Conservation (phyloP, 1,284 basidiomycete species). For the Ustilago cynodontis region DNA sequence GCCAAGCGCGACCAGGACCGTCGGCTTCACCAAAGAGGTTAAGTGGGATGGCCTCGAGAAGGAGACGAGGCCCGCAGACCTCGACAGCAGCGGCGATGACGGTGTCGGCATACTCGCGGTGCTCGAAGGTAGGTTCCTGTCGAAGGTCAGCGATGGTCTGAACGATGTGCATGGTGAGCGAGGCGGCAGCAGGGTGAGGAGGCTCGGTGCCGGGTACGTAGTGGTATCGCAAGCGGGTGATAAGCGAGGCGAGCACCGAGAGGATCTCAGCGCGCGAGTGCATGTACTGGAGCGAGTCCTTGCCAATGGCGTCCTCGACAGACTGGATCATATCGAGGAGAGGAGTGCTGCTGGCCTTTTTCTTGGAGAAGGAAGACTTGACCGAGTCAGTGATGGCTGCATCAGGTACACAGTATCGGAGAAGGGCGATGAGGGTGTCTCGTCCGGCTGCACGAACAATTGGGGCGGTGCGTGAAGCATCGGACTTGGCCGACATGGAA, state of each 20-base stretch:
- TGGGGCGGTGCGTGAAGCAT: conserved; percentile 58
- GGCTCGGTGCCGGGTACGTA: conserved; percentile 66
- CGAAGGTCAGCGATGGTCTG: conserved; percentile 81
- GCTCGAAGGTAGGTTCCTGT: conserved; percentile 84
- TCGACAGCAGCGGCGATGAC: conserved; percentile 85
- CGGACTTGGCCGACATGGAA: conserved; percentile 60
- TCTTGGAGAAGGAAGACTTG: conserved; percentile 40
- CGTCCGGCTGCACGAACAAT: conserved; percentile 61
- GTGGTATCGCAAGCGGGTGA: conserved; percentile 60
- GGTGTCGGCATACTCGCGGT: conserved; percentile 87
- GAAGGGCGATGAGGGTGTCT: conserved; percentile 57
- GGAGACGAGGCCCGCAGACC: conserved; percentile 84
- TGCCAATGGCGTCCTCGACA: conserved; percentile 62
- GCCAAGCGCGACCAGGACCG: conserved; percentile 83
- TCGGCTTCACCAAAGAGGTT: conserved; percentile 74
- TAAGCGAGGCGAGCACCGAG: conserved; percentile 58
- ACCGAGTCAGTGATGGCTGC: conserved; percentile 52
- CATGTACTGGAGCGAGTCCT: conserved; percentile 62
- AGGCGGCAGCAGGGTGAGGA: conserved; percentile 73
- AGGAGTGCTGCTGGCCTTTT: conserved; percentile 36
- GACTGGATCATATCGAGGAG: conserved; percentile 55
- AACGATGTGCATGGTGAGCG: conserved; percentile 81
- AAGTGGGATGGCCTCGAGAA: conserved; percentile 83
- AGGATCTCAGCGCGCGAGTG: conserved; percentile 64
- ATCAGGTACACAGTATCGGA: conserved; percentile 65